Percentiles rank a stretch among this genome's conserved stretches.
Evolutionary conservation across 73 alveolate species (phyloP).

Genomic region (Durusdinium trenchii): DNA sequence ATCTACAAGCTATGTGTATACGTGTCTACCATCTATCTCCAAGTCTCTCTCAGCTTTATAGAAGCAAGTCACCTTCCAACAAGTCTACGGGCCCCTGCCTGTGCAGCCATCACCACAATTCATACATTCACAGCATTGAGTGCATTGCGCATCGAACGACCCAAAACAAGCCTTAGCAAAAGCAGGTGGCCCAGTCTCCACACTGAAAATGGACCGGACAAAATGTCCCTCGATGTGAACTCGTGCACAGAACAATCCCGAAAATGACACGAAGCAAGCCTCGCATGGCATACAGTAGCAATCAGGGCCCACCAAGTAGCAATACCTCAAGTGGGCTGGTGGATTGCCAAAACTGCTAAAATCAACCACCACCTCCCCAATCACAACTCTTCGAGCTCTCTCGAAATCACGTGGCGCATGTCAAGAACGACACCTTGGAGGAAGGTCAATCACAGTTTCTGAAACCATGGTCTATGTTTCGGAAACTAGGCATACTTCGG

Average conservation of each 20-base stretch:
- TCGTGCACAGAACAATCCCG: neutral
- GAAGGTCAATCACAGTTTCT: too few relatives aligned
- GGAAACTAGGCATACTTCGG: too few relatives aligned
- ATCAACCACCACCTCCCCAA: neutral
- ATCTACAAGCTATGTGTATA: too few relatives aligned
- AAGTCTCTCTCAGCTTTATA: too few relatives aligned
- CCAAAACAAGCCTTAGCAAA: conserved; percentile 15
- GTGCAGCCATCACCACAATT: conserved; percentile 4
- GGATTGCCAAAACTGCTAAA: neutral
- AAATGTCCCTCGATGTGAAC: too few relatives aligned
- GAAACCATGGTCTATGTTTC: too few relatives aligned
- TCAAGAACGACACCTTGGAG: too few relatives aligned
- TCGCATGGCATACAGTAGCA: conserved; percentile 45
- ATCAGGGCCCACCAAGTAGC: conserved; percentile 39
- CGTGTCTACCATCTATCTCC: too few relatives aligned
- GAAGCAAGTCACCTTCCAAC: too few relatives aligned
- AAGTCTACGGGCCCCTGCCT: neutral
- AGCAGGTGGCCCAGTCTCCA: neutral
- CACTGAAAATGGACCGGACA: neutral
- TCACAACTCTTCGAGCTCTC: too few relatives aligned
- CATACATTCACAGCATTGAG: conserved; percentile 6
- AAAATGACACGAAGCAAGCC: neutral
- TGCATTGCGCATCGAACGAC: conserved; percentile 17
- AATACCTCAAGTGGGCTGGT: neutral
- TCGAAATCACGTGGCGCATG: too few relatives aligned